Base-by-base conservation (phyloP, 345 rosid genomes). In the Salix suchowensis region DNA sequence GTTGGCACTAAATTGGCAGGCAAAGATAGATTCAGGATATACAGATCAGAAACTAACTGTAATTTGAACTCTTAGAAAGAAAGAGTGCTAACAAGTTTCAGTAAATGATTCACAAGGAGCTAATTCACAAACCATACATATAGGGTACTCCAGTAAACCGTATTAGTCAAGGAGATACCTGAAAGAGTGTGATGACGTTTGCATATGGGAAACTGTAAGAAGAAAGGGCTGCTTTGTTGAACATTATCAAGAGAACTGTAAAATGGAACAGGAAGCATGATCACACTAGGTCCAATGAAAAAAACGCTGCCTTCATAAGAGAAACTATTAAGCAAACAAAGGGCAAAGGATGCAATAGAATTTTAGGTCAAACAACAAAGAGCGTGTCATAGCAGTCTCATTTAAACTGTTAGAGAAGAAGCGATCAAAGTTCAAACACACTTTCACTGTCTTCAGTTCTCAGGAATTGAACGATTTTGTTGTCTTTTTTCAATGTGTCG, bases 201-300 rank as follows among this genome's bases (percentile, higher is more conserved):
- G 83, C 91, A 78, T 80, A 81, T 65, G 90, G 89, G 79, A 91
- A 89, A 44, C 79, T 78, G 78, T 81, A 89, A 50, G 91, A 89
- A 82, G 95, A 91, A 50, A 91, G 88, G 26, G 91, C 91, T 37
- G 93, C 91, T 81, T 91, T 91, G 82, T 89, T 91, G 86, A 91
- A 89, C 82, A 91, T 68, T n/a, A 91, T 81, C 85, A 91, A 85
- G 61, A 89, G 89, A 77, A 91, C 96, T 91, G 89, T 87, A 80
- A 2, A 80, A 65, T 64, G 58, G 73, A 52, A 34, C 61, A 46
- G 19, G 71, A 79, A 76, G 66, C 61, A 73, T 61, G 2, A 72
- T 28, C 70, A 50, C 9, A 70, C n/a, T 23, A 79, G 46, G 40
- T 34, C 65, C 16, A 40, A 40, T 39, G 21, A 37, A 42, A 2